A percentile compares a stretch with the other conserved stretches of the same genome.
Conservation (phyloP, 768 basidiomycete species). For the Xerocomellus dryophilus region DNA sequence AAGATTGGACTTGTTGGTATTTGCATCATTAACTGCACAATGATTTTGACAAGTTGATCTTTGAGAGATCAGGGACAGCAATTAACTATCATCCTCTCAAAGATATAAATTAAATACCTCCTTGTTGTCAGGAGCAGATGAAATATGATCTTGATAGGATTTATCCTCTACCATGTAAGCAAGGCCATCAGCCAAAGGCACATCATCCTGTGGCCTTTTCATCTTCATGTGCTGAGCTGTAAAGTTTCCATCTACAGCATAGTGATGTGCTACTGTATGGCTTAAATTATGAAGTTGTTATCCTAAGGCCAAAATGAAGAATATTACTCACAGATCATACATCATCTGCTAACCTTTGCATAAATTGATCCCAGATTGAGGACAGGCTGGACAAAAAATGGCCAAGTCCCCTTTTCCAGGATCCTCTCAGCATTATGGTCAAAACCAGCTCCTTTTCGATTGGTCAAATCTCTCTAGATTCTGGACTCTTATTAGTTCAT, state of each 20-base stretch:
- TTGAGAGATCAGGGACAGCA: neutral
- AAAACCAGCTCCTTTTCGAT: neutral
- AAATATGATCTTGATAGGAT: neutral
- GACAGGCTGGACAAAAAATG: neutral
- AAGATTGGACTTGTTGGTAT: neutral
- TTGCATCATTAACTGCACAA: neutral
- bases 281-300: no score
- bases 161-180: neutral
- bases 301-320: no score
- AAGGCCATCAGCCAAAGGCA: neutral
- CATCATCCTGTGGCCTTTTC: neutral
- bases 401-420: neutral
- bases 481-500: neutral
- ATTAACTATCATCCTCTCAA: no score
- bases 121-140: neutral
- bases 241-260: neutral
- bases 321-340: no score
- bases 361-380: no score
- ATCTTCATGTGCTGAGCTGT: neutral
- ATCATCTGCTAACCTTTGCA: no score
- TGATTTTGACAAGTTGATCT: neutral
- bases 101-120: neutral
- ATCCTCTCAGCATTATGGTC: neutral
- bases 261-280: neutral
- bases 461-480: neutral